Evolutionary conservation across 495 filamentous ascomycete genomes (phyloP).

Genomic region (Aspergillus indologenus): DNA sequence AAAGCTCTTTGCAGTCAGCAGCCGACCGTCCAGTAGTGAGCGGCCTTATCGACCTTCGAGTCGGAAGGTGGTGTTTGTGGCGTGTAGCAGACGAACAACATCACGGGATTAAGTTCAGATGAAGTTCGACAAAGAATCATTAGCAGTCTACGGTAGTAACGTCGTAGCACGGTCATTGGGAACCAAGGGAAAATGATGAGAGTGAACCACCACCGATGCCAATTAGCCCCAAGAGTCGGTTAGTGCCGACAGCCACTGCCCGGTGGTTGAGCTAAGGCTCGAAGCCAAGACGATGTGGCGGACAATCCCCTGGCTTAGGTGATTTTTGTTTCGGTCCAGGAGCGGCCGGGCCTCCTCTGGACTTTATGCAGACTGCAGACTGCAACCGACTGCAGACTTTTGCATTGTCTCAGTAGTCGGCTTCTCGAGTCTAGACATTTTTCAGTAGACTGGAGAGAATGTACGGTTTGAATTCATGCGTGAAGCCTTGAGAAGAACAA

Average conservation of each 20-base stretch:
- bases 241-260: slow-evolving; percentile 3
- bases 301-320: not conserved
- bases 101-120: not conserved
- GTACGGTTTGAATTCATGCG: slow-evolving; percentile 1
- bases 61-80: not conserved
- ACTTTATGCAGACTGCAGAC: not conserved
- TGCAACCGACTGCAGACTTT: too few species aligned
- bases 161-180: not conserved
- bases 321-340: not conserved
- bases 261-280: not conserved
- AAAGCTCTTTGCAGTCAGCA: too few species aligned
- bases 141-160: not conserved
- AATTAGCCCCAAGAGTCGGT: not conserved
- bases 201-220: not conserved
- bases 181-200: not conserved
- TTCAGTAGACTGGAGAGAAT: slow-evolving; percentile 15
- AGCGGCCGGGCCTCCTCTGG: not conserved
- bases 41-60: not conserved
- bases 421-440: not conserved
- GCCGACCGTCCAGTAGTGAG: too few species aligned
- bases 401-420: not conserved
- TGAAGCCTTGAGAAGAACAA: not conserved
- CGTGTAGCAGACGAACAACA: not conserved
- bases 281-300: slow-evolving; percentile 4
- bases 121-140: not conserved